Evolutionary conservation across 768 basidiomycete species (phyloP).

Genomic region (Boletus reticuloceps): DNA sequence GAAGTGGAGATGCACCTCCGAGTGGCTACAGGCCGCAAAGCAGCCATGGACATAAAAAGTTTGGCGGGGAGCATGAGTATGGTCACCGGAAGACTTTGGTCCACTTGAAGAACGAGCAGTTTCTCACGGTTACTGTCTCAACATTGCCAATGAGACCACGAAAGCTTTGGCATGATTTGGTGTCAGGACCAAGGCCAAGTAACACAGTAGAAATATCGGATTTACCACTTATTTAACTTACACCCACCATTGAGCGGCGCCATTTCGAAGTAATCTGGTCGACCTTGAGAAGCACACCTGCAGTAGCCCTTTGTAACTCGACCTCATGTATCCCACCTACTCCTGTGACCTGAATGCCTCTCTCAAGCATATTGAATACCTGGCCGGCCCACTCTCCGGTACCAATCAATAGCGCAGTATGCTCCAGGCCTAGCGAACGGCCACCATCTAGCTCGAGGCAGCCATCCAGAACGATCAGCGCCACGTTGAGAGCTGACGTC

Average conservation of each 20-base stretch:
- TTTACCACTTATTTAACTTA: constrained; percentile 14
- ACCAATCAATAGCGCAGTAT: constrained; percentile 66
- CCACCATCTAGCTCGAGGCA: constrained; percentile 78
- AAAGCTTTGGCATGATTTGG: too few species aligned
- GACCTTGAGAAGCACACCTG: constrained; percentile 79
- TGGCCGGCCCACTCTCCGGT: constrained; percentile 78
- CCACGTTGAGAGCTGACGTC: constrained; percentile 72
- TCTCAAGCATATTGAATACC: constrained; percentile 63
- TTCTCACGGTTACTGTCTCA: neutral
- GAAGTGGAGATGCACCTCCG: constrained; percentile 38
- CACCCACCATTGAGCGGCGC: constrained; percentile 61
- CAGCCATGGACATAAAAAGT: constrained; percentile 8
- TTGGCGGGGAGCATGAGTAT: constrained; percentile 23
- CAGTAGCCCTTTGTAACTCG: constrained; percentile 64
- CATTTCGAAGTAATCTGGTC: constrained; percentile 69
- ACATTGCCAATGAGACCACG: too few species aligned
- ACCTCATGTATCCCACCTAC: constrained; percentile 65
- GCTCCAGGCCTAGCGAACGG: constrained; percentile 68
- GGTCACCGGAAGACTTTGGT: neutral
- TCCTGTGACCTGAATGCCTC: constrained; percentile 57
- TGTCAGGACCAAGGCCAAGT: too few species aligned
- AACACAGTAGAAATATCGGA: neutral
- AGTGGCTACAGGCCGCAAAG: constrained; percentile 15
- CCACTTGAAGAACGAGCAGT: neutral
- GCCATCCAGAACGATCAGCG: constrained; percentile 72